Evolutionary conservation across 805 yeast genomes (phyloP).

Genomic region (Candida orba): DNA sequence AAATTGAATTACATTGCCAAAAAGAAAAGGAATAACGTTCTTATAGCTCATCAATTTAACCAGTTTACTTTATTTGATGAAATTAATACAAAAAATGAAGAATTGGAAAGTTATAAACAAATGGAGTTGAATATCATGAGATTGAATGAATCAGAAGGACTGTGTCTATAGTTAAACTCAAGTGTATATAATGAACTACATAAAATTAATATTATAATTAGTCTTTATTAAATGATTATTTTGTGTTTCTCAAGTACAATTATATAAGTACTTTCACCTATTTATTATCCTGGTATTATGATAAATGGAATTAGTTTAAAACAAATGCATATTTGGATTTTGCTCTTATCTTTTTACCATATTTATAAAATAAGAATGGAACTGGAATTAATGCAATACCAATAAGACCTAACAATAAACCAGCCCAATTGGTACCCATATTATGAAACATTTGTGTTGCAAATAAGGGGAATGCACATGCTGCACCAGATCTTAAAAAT

Average conservation of each 20-base stretch:
- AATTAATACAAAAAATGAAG: not conserved
- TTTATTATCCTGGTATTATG: not conserved
- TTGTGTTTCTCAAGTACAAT: not conserved
- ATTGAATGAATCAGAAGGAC: slow-evolving; percentile 6
- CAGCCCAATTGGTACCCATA: slow-evolving; percentile 76
- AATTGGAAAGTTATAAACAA: slow-evolving; percentile 3
- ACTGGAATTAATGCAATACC: slow-evolving; percentile 54
- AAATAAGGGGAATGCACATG: slow-evolving; percentile 67
- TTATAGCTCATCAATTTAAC: not conserved
- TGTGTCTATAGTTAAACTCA: slow-evolving; percentile 7
- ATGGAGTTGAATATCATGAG: slow-evolving; percentile 6
- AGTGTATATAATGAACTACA: not conserved
- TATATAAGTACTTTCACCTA: not conserved
- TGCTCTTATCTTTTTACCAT: slow-evolving; percentile 48
- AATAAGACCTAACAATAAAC: slow-evolving; percentile 58
- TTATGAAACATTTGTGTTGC: slow-evolving; percentile 61
- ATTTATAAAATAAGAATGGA: slow-evolving; percentile 57
- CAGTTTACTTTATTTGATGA: not conserved
- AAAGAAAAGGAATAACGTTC: not conserved
- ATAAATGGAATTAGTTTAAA: not conserved
- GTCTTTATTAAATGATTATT: not conserved
- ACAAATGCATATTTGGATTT: slow-evolving; percentile 52
- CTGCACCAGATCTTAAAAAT: slow-evolving; percentile 58
- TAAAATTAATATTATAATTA: not conserved
- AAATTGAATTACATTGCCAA: not conserved